A percentile compares a stretch with the other conserved stretches of the same genome.
Conservation (phyloP, 2,329 filamentous ascomycete genomes). For the Onygena corvina region DNA sequence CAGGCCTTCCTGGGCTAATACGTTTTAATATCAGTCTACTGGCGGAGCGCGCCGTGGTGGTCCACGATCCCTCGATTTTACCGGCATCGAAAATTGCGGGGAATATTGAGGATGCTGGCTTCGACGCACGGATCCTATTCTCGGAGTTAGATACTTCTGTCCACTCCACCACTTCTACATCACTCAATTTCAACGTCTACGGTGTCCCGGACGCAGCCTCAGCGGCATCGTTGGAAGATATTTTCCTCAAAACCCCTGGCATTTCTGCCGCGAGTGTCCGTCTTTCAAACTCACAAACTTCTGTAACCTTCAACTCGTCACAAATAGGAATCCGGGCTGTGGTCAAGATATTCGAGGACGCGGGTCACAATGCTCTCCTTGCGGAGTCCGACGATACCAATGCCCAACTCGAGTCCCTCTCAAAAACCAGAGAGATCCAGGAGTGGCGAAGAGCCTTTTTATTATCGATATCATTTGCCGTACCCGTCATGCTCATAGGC, state of each 20-base stretch:
- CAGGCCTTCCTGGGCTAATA: constrained; percentile 60
- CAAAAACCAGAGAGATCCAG: constrained; percentile 91
- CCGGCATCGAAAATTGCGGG: constrained; percentile 62
- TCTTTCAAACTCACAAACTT: constrained; percentile 60
- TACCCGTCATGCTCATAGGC: constrained; percentile 82
- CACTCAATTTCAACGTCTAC: constrained; percentile 71
- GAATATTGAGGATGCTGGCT: constrained; percentile 79
- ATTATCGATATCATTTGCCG: constrained; percentile 64
- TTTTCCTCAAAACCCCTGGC: constrained; percentile 54
- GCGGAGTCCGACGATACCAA: constrained; percentile 92
- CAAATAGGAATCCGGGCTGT: constrained; percentile 67
- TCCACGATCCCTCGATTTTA: constrained; percentile 64
- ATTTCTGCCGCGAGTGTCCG: constrained; percentile 63
- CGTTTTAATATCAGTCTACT: constrained; percentile 93
- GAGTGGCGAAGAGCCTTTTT: constrained; percentile 80
- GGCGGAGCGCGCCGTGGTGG: constrained; percentile 78
- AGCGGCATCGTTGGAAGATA: constrained; percentile 60
- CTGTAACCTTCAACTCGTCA: constrained; percentile 58
- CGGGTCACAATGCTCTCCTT: constrained; percentile 77
- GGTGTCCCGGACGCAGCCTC: constrained; percentile 60
- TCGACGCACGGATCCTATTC: constrained; percentile 72
- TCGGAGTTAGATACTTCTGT: constrained; percentile 52
- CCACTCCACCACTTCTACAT: constrained; percentile 45
- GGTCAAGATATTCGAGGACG: constrained; percentile 68
- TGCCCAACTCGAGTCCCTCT: constrained; percentile 85